Conservation (phyloP, 768 basidiomycete species). For the Hygrocybe coccinea region DNA sequence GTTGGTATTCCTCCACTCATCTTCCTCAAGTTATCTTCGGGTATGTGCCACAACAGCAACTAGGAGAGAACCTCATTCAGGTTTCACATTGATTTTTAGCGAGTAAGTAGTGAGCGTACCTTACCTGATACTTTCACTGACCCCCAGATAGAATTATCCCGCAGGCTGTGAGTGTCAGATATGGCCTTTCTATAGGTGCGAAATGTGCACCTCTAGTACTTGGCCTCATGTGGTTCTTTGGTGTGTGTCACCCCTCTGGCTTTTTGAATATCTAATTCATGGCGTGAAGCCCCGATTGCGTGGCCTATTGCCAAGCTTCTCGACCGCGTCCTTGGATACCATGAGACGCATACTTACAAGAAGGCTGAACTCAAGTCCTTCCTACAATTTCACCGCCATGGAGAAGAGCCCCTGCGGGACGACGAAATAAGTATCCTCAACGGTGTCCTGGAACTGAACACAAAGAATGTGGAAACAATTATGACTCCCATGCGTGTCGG, state of each 20-base stretch:
- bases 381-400: slow-evolving; percentile 72
- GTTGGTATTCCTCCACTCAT: neutral
- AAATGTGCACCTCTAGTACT: slow-evolving; percentile 72
- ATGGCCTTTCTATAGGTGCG: slow-evolving; percentile 79
- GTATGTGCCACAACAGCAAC: slow-evolving; percentile 36
- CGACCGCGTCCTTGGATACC: slow-evolving; percentile 71
- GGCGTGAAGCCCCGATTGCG: slow-evolving; percentile 61
- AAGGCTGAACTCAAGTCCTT: slow-evolving; percentile 78
- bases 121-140: slow-evolving; percentile 20
- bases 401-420: slow-evolving; percentile 72
- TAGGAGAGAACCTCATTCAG: neutral
- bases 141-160: slow-evolving; percentile 47
- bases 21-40: slow-evolving; percentile 66
- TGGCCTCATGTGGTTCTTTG: slow-evolving; percentile 61
- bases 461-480: slow-evolving; percentile 68
- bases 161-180: slow-evolving; percentile 69
- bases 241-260: slow-evolving; percentile 26
- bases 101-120: slow-evolving; percentile 48
- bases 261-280: slow-evolving; percentile 24
- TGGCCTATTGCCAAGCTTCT: slow-evolving; percentile 79
- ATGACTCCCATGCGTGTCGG: slow-evolving; percentile 76
- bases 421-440: slow-evolving; percentile 80
- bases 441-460: slow-evolving; percentile 72
- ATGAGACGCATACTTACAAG: slow-evolving; percentile 73
- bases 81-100: slow-evolving; percentile 36